Base-by-base conservation (phyloP, 495 filamentous ascomycete species). In the Aspergillus heteromorphus region DNA sequence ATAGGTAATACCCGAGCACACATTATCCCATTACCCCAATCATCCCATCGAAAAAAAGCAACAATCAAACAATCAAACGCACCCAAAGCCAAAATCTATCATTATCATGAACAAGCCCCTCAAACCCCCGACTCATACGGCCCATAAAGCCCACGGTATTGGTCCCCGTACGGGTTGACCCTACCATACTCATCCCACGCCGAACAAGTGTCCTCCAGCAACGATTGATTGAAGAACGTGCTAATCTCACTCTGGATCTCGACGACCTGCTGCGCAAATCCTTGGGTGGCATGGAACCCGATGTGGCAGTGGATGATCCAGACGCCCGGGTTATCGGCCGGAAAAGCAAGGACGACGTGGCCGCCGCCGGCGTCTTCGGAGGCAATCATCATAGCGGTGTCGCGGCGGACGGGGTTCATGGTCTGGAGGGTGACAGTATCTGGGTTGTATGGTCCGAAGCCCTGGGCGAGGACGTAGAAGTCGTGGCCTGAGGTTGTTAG, bases 231-330 rank as follows among this genome's bases (percentile, higher is more conserved):
- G 18, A 63, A 48, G 19, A 55, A 27, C 4, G 52, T 19, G 19
- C 47, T 40, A 29, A 62, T 60, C 58, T 65, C 61, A 34, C 47
- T 48, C 18, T 62, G 51, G 67, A 41, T 80, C 53, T 80, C 76
- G 1, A 79, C 52, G 59, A 79, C 76, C 58, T 77, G 70, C 16
- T 78, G 55, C 14, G 74, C 71, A 27, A 80, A 66, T 2, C 77
- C 75, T 42, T 71, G 62, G 30, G 61, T 51, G 3, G 69, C 66
- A 58, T 79, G 75, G 70, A 72, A 78, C 16, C 72, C 75, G 54
- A 79, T 74, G 59, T 83, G 78, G 58, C 76, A 81, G 58, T 80
- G 76, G 62, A 80, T 70, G 8, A 80, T 55, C 76, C 79, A 81
- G n/a, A 67, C 72, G 0, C 77, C 77, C 4, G 77, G 80, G 45